Evolutionary conservation across 192 early-diverging fungal genomes (phyloP).

Genomic region (Rhizophagus clarus): DNA sequence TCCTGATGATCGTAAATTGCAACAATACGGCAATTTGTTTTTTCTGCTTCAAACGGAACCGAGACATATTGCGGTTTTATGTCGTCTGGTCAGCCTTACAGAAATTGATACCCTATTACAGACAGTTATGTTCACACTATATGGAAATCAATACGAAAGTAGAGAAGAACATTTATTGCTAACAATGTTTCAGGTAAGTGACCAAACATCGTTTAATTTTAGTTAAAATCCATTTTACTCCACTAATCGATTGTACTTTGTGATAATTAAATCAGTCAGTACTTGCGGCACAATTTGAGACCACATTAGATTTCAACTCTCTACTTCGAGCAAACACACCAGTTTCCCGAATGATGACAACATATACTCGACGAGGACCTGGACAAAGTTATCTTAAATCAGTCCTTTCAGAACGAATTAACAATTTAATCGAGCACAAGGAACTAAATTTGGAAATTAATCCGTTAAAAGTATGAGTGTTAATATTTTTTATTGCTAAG

Average conservation of each 20-base stretch:
- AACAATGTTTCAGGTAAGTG: constrained; percentile 89
- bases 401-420: constrained; percentile 79
- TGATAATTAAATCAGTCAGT: constrained; percentile 56
- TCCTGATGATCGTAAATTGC: constrained; percentile 77
- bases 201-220: neutral
- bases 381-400: constrained; percentile 93
- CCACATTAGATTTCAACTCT: constrained; percentile 85
- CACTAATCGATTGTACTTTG: neutral
- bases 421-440: constrained; percentile 75
- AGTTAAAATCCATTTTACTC: neutral
- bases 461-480: constrained; percentile 74
- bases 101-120: constrained; percentile 95
- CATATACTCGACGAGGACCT: constrained; percentile 90
- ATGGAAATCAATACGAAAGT: constrained; percentile 95
- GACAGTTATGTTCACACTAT: constrained; percentile 96
- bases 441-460: constrained; percentile 93
- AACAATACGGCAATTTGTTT: constrained; percentile 93
- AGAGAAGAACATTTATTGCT: constrained; percentile 94
- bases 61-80: constrained; percentile 84
- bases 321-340: constrained; percentile 94
- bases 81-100: constrained; percentile 78
- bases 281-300: constrained; percentile 90
- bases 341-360: constrained; percentile 98
- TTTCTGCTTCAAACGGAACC: constrained; percentile 91
- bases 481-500: too few relatives aligned